These are phyloP conservation scores for Fennellomyces sp. DNA, from an alignment of 371 early-diverging fungal genomes.

Conservation along the genomic window DNA sequence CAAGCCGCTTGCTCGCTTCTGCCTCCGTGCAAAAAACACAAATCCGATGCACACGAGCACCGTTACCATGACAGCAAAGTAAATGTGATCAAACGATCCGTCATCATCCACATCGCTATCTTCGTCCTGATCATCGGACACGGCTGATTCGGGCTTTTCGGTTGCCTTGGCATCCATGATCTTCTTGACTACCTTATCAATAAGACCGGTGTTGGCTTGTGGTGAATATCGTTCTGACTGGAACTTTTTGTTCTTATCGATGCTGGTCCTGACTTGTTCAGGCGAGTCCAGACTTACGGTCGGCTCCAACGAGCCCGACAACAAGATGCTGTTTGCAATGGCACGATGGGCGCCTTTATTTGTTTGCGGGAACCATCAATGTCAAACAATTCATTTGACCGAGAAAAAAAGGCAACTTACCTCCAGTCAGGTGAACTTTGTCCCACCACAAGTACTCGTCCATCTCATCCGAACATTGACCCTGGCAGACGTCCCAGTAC, in stretches of 20 bases:
- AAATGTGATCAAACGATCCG: constrained; percentile 14
- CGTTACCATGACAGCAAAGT: constrained; percentile 22
- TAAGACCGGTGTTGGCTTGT: constrained; percentile 24
- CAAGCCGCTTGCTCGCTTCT: constrained; percentile 21
- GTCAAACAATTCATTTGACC: too few relatives aligned
- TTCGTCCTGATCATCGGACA: constrained; percentile 4
- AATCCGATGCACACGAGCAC: constrained; percentile 28
- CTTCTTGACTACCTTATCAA: constrained; percentile 26
- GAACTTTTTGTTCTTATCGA: constrained; percentile 13
- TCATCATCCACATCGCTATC: background rate
- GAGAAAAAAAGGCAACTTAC: too few relatives aligned
- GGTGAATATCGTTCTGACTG: constrained; percentile 33
- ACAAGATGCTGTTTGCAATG: constrained; percentile 43
- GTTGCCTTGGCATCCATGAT: constrained; percentile 23
- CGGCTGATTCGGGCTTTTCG: background rate
- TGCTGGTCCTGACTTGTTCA: constrained; percentile 12
- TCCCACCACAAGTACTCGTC: constrained; percentile 55
- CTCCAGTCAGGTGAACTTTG: constrained; percentile 46
- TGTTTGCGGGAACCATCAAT: too few relatives aligned
- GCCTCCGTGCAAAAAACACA: constrained; percentile 23
- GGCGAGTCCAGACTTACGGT: constrained; percentile 15
- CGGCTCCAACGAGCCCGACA: constrained; percentile 33
- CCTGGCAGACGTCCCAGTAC: constrained; percentile 50
- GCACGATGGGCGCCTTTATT: constrained; percentile 36
- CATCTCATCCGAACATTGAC: constrained; percentile 34